Evolutionary conservation across 2,329 filamentous ascomycete species (phyloP).

Genomic region (Trichoderma afroharzianum): DNA sequence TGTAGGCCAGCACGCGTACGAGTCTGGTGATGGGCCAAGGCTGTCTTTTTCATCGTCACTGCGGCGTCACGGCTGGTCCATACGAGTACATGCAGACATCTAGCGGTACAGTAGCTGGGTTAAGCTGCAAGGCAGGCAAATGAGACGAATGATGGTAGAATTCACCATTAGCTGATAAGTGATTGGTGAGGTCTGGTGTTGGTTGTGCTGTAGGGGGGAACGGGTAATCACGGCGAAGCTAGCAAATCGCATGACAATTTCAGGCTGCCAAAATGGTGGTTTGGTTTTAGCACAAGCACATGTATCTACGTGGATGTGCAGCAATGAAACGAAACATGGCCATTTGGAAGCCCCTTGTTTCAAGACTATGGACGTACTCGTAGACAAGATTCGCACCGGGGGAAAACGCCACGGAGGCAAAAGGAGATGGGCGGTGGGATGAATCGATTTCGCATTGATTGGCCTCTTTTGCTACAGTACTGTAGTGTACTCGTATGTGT

Average conservation of each 20-base stretch:
- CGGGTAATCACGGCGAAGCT: background rate
- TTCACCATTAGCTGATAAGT: background rate
- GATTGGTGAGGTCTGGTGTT: background rate
- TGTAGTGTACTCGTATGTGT: no score
- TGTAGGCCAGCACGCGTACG: background rate
- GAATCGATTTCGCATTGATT: background rate
- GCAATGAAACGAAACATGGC: background rate
- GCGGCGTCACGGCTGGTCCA: background rate
- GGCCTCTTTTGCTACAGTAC: background rate
- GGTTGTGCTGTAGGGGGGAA: background rate
- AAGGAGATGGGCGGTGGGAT: background rate
- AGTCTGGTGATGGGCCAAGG: slow-evolving; percentile 2
- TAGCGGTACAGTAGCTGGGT: background rate
- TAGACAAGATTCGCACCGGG: background rate
- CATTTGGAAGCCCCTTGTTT: background rate
- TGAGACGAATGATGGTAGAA: background rate
- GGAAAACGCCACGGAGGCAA: background rate
- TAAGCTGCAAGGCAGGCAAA: background rate
- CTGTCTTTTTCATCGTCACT: background rate
- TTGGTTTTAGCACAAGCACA: background rate
- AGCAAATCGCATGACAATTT: background rate
- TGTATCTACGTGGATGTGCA: no score
- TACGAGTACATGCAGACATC: background rate
- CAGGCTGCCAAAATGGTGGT: background rate
- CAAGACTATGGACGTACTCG: background rate